Conservation (phyloP, 2,329 filamentous ascomycete genomes). For the Phialemoniopsis sp. region DNA sequence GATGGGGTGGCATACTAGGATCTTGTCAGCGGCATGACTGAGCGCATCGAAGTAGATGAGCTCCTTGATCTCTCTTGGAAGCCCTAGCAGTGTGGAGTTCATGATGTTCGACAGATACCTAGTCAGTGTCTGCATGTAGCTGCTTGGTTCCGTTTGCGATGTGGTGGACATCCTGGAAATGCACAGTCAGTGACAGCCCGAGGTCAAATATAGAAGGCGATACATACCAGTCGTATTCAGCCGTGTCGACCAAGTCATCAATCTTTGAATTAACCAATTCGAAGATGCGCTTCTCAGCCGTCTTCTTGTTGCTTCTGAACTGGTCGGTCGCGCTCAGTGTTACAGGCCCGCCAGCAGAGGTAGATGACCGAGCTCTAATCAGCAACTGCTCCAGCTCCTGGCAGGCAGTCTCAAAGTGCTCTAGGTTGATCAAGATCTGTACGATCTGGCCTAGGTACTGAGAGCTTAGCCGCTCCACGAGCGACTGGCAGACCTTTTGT, state of each 20-base stretch:
- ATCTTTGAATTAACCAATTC: conserved; percentile 99
- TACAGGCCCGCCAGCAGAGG: conserved; percentile 75
- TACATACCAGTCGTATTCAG: conserved; percentile 86
- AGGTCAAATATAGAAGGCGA: neutral
- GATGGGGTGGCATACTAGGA: conserved; percentile 53
- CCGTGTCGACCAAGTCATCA: conserved; percentile 92
- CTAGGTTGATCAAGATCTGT: conserved; percentile 94
- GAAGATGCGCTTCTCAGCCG: conserved; percentile 94
- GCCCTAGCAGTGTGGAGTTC: conserved; percentile 84
- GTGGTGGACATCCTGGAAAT: conserved; percentile 44
- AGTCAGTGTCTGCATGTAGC: conserved; percentile 93
- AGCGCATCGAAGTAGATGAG: conserved; percentile 97
- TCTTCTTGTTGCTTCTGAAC: conserved; percentile 89
- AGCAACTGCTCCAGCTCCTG: conserved; percentile 83
- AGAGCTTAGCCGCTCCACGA: conserved; percentile 83
- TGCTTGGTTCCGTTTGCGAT: conserved; percentile 70
- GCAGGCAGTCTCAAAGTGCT: conserved; percentile 94
- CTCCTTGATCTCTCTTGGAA: conserved; percentile 96
- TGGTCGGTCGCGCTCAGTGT: conserved; percentile 78
- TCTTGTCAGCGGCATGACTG: conserved; percentile 82
- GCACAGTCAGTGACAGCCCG: neutral
- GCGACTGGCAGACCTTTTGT: conserved; percentile 83
- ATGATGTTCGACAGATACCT: conserved; percentile 94
- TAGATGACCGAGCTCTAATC: conserved; percentile 78
- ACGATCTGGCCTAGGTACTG: conserved; percentile 98